Base-by-base conservation (phyloP, 1,284 basidiomycete species). In the Butyriboletus appendiculatus region DNA sequence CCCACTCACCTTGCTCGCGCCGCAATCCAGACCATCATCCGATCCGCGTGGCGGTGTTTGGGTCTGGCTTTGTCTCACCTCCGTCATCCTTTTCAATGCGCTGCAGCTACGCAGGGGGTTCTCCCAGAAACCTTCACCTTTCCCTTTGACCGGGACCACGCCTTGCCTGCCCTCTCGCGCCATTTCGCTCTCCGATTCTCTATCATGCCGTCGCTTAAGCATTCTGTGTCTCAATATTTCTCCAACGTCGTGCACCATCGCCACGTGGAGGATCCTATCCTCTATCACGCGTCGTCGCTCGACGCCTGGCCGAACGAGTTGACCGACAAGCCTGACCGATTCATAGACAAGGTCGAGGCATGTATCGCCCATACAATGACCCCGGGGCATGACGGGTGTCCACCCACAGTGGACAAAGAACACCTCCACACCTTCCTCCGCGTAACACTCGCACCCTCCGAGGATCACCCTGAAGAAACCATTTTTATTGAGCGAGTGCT, bases 21-120 rank as follows among this genome's bases (percentile, higher is more conserved):
- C 9, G 5, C 40, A 24, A 41, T 24, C 22, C 22, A n/a, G 40
- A 42, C n/a, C 11, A 1, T 14, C 30, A 18, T 1, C 50, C 50
- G 33, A 56, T 56, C 53, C 26, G 43, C 35, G 53, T 49, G 53
- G 53, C 30, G 4, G 24, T 57, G 44, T 28, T 16, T 32, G 45
- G 33, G 50, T 18, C 16, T 24, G 32, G 11, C 8, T 16, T 24
- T 43, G 41, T 28, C n/a, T 43, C 41, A 43, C 41, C 26, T 28
- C 26, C 11, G 24, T 42, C 41, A 42, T 11, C 16, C 41, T 28
- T n/a, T 18, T 26, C 24, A 28, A 28, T 28, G n/a, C 16, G 10
- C 2, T 18, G 24, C 14, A 42, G 10, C 1, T n/a, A 7, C n/a
- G n/a, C 10, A 24, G 22, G 39, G 20, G 39, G 6, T 24, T 24